Evolutionary conservation across 139 green algal genomes (phyloP).

Genomic region (Deuterostichococcus epilithicus): DNA sequence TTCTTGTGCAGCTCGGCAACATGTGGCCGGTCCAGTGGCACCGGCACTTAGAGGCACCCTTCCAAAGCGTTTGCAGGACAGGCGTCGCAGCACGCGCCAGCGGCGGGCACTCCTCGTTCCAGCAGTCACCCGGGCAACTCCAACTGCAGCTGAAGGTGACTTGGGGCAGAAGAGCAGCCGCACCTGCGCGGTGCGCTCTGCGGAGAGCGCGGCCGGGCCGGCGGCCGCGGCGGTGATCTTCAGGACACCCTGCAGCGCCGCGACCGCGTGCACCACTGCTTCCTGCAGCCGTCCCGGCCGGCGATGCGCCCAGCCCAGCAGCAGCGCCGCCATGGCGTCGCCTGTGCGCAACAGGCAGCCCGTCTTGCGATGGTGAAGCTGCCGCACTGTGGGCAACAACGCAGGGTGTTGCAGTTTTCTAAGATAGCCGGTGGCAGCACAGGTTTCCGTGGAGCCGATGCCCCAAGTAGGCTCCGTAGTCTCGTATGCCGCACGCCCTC

Average conservation of each 20-base stretch:
- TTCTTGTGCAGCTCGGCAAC: background rate
- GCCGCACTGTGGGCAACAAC: background rate
- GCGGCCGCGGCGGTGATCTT: slow-evolving; percentile 30
- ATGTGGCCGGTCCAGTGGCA: background rate
- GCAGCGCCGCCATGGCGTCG: slow-evolving; percentile 35
- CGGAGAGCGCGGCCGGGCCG: background rate
- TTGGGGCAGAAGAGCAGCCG: background rate
- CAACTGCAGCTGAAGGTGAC: background rate
- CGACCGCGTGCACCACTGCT: slow-evolving; percentile 64
- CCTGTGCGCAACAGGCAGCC: background rate
- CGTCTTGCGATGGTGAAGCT: background rate
- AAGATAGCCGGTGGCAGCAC: too few relatives aligned
- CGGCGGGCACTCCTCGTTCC: background rate
- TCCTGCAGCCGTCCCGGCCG: slow-evolving; percentile 49
- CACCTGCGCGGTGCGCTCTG: slow-evolving; percentile 25
- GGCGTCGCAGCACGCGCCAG: too few relatives aligned
- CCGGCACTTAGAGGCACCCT: background rate
- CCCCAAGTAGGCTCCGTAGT: too few relatives aligned
- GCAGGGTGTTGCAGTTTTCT: too few relatives aligned
- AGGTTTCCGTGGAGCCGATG: too few relatives aligned
- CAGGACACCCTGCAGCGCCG: slow-evolving; percentile 63
- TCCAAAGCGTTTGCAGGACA: too few relatives aligned
- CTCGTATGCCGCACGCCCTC: too few relatives aligned
- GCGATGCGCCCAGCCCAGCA: slow-evolving; percentile 59
- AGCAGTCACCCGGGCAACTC: background rate